phyloP scores from a whole-genome alignment of 768 basidiomycete genomes.

The Polyporus arcularius region DNA sequence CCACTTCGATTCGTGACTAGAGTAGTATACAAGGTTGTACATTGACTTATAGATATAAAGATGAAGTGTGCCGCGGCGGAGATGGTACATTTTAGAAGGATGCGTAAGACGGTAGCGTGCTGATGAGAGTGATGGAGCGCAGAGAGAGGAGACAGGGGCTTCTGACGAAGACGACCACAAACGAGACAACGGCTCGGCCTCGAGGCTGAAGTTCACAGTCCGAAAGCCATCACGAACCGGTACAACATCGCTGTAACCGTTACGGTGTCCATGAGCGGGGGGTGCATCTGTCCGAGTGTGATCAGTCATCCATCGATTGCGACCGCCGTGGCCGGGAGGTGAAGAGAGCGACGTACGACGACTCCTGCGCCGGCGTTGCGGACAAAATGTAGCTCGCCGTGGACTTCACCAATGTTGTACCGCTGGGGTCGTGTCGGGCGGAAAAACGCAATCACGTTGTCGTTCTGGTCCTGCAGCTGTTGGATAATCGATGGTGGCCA shows the following conservation, averaged over 20 bases:
- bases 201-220: conserved; percentile 36
- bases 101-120: conserved; percentile 2
- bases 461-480: conserved; percentile 73
- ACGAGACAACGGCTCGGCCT: conserved; percentile 7
- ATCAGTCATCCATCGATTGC: conserved; percentile 15
- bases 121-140: conserved; percentile 1
- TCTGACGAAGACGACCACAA: neutral
- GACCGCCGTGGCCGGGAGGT: neutral
- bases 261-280: conserved; percentile 88
- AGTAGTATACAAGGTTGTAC: conserved; percentile 25
- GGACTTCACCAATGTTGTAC: conserved; percentile 85
- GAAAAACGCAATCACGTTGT: conserved; percentile 76
- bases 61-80: neutral
- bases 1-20: conserved; percentile 16
- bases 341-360: conserved; percentile 53
- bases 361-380: conserved; percentile 79
- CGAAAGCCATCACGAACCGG: conserved; percentile 65
- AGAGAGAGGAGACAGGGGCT: neutral
- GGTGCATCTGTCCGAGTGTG: conserved; percentile 61
- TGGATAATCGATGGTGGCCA: conserved; percentile 17
- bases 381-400: conserved; percentile 83
- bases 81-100: conserved; percentile 18
- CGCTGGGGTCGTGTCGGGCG: conserved; percentile 75
- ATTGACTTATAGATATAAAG: conserved; percentile 21
- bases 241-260: conserved; percentile 85